Conservation (phyloP, 2,329 filamentous ascomycete species). For the Passalora sequoiae region DNA sequence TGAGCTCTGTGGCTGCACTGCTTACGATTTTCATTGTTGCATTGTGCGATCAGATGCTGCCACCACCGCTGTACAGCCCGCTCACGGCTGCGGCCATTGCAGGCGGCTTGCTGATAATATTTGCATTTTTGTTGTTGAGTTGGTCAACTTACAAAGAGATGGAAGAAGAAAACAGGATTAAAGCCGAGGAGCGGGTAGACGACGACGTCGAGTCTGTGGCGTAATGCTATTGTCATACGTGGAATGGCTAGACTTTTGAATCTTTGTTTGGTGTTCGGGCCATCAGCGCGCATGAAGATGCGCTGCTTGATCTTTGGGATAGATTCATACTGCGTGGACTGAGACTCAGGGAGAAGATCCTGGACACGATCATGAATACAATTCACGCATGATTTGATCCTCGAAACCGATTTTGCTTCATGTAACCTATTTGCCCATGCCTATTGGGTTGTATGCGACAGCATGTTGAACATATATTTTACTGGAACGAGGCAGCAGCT, state of each 20-base stretch:
- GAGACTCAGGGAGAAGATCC: no score
- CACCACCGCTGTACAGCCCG: constrained; percentile 60
- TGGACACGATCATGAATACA: no score
- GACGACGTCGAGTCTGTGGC: constrained; percentile 41
- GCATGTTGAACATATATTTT: no score
- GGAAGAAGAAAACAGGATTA: constrained; percentile 70
- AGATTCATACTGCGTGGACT: no score
- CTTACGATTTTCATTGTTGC: constrained; percentile 97
- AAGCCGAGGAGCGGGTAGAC: constrained; percentile 37
- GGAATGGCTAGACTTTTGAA: background rate
- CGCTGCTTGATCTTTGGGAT: background rate
- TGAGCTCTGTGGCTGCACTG: constrained; percentile 79
- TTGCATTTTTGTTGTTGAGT: constrained; percentile 78
- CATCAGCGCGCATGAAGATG: background rate
- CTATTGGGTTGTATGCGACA: no score
- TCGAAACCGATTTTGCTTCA: background rate
- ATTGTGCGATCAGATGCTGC: constrained; percentile 80
- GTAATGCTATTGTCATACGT: constrained; percentile 1
- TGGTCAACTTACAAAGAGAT: constrained; percentile 94
- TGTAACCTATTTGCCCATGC: no score
- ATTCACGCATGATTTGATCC: background rate
- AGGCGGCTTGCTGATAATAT: constrained; percentile 82
- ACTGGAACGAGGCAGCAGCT: no score
- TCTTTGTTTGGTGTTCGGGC: constrained; percentile 3
- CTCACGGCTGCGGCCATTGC: constrained; percentile 68